Conservation (phyloP, 768 basidiomycete species). For the Tubosaeta sp. region DNA sequence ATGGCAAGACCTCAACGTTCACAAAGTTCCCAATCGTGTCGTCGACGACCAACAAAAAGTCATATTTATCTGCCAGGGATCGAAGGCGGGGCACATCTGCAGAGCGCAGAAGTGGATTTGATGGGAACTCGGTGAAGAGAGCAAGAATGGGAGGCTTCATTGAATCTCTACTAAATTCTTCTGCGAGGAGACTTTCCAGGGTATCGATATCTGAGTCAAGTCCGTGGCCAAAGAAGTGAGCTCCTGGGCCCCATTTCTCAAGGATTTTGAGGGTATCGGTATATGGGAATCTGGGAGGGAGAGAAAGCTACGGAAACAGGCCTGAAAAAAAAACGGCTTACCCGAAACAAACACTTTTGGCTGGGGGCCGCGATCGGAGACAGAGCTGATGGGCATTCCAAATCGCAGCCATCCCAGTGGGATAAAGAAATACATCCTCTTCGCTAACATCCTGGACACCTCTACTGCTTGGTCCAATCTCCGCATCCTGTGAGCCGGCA, state of each 20-base stretch:
- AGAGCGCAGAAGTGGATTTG: slow-evolving; percentile 89
- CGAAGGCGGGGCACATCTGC: slow-evolving; percentile 74
- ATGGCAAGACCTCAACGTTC: slow-evolving; percentile 86
- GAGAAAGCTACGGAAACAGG: neutral
- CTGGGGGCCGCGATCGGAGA: slow-evolving; percentile 43
- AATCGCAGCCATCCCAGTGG: slow-evolving; percentile 91
- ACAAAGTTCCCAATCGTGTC: slow-evolving; percentile 94
- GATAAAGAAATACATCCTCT: slow-evolving; percentile 83
- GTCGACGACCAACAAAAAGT: slow-evolving; percentile 86
- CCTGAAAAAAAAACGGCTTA: slow-evolving; percentile 33
- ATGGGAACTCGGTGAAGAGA: slow-evolving; percentile 91
- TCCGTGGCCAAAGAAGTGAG: slow-evolving; percentile 82
- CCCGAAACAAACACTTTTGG: slow-evolving; percentile 95
- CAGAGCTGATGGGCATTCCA: slow-evolving; percentile 84
- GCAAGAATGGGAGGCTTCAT: slow-evolving; percentile 63
- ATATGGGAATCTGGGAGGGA: slow-evolving; percentile 74
- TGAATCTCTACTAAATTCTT: slow-evolving; percentile 35
- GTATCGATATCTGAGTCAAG: slow-evolving; percentile 69
- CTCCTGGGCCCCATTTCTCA: slow-evolving; percentile 95
- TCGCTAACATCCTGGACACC: slow-evolving; percentile 70
- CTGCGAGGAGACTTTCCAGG: slow-evolving; percentile 59
- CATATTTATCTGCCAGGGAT: slow-evolving; percentile 78
- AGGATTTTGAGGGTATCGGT: slow-evolving; percentile 92
- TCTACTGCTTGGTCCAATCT: slow-evolving; percentile 60
- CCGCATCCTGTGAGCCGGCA: slow-evolving; percentile 43